phyloP scores from a whole-genome alignment of 140 eudicot species.

The Eryngium alpinum region DNA sequence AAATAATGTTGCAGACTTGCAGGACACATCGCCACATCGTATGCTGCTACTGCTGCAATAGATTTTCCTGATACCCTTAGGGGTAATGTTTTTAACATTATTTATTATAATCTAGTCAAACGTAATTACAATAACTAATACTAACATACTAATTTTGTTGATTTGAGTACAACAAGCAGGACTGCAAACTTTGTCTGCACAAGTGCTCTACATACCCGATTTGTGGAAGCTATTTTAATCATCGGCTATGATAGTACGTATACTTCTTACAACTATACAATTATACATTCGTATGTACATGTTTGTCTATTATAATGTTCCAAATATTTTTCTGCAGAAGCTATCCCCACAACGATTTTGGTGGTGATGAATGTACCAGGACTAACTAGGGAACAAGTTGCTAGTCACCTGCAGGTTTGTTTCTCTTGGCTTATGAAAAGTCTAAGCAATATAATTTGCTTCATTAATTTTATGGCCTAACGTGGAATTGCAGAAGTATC shows the following conservation, averaged over 20 bases:
- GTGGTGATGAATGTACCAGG: constrained; percentile 50
- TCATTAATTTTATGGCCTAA: too few species aligned
- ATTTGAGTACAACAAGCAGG: neutral
- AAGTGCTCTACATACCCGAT: constrained; percentile 32
- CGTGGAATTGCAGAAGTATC: neutral
- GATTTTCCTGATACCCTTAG: neutral
- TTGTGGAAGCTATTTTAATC: constrained; percentile 45
- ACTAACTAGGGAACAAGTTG: constrained; percentile 49
- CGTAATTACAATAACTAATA: neutral
- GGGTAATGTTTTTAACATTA: neutral
- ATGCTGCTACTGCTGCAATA: fast-evolving
- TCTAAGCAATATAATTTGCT: too few species aligned
- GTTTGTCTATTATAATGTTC: neutral
- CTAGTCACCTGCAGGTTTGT: constrained; percentile 60
- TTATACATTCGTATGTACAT: too few species aligned
- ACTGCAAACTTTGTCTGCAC: constrained; percentile 45
- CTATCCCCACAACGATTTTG: constrained; percentile 42
- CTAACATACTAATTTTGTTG: neutral
- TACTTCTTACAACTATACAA: neutral
- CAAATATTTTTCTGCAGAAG: constrained; percentile 18
- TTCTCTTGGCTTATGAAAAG: neutral
- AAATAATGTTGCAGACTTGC: too few species aligned
- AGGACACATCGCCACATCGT: neutral
- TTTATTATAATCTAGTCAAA: neutral
- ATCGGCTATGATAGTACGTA: constrained; percentile 50